Evolutionary conservation across 1,139 yeast species (phyloP), one percentile per base, ranked within the genome.

Genomic region (Pichia sp.): DNA sequence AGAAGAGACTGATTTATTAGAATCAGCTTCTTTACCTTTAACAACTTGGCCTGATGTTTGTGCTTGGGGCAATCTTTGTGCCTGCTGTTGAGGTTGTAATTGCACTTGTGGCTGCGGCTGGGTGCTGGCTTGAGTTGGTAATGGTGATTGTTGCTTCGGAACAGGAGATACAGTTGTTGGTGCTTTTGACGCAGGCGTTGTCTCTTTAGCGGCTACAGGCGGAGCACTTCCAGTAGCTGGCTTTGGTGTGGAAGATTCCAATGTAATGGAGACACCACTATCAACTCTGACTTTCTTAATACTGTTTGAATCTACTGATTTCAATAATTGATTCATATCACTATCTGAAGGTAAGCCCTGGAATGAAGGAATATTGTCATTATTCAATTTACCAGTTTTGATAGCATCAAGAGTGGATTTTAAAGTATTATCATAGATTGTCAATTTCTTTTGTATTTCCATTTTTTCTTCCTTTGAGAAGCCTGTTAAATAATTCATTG

Each of bases 381-480:
- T 58, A 21, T 62, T 57, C 10, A 57, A 47, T 38, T 59, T 60
- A 45, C 65, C 57, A 51, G 56, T 62, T 48, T 60, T 64, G 45
- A 62, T 64, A 4, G 66, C 63, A 33, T 53, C 58, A 34, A 67
- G 40, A 11, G 59, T 61, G 9, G 53, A 44, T 47, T 63, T 65
- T 34, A 62, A 55, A n/a, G 63, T 56, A 10, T 60, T 63, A n/a
- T 55, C 62, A 35, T 58, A 56, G 4, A 51, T 17, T 14, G 54
- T 53, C 19, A 56, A 30, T 35, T 48, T 56, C 22, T 48, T 48
- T 22, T 55, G 55, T 4, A 53, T 45, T 34, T 55, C 49, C 18
- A 42, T 15, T 24, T 45, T 41, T 24, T 47, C 50, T 18, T 40
- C 40, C 22, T 40, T 28, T n/a, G 51, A 44, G 21, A 47, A 35